phyloP scores from a whole-genome alignment of 2,329 filamentous ascomycete genomes.

The Teratosphaeria pseudoeucalypti region DNA sequence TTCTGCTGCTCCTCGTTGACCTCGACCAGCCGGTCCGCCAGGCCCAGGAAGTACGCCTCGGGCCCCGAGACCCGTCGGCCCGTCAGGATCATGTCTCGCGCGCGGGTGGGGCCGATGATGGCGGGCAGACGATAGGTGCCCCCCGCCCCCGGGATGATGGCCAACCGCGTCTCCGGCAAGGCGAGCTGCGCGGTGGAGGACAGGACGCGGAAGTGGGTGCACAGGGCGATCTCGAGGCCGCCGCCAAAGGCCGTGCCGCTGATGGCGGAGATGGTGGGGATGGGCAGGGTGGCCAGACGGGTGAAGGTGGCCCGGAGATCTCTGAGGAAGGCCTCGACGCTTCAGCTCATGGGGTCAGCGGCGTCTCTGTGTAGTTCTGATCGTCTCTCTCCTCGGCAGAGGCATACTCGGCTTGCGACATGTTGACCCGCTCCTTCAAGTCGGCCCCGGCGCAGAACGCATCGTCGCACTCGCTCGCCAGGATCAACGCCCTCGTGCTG shows the following conservation, averaged over 20 bases:
- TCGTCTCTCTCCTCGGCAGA: not conserved
- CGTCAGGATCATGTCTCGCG: slow-evolving; percentile 83
- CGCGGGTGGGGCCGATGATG: slow-evolving; percentile 68
- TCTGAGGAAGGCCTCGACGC: slow-evolving; percentile 67
- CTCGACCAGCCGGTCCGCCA: slow-evolving; percentile 85
- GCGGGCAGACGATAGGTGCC: slow-evolving; percentile 80
- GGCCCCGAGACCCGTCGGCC: slow-evolving; percentile 72
- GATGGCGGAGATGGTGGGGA: slow-evolving; percentile 84
- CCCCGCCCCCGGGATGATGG: slow-evolving; percentile 89
- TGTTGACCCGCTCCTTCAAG: slow-evolving; percentile 72
- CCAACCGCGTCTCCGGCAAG: slow-evolving; percentile 83
- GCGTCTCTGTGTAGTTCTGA: not conserved
- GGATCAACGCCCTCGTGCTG: slow-evolving; percentile 65
- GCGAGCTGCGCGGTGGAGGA: slow-evolving; percentile 67
- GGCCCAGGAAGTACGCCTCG: slow-evolving; percentile 83
- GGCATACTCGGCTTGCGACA: slow-evolving; percentile 66
- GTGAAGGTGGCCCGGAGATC: slow-evolving; percentile 67
- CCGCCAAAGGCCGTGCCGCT: slow-evolving; percentile 81
- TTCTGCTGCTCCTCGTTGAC: slow-evolving; percentile 49
- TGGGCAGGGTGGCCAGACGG: slow-evolving; percentile 61
- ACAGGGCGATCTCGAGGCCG: slow-evolving; percentile 83
- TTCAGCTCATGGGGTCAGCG: slow-evolving; percentile 27
- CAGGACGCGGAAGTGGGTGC: slow-evolving; percentile 82
- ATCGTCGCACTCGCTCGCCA: slow-evolving; percentile 75
- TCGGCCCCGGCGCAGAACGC: slow-evolving; percentile 94